A percentile compares a stretch with the other conserved stretches of the same genome.
phyloP scores from a whole-genome alignment of 164 flowering plant species.

The Santalum album region DNA sequence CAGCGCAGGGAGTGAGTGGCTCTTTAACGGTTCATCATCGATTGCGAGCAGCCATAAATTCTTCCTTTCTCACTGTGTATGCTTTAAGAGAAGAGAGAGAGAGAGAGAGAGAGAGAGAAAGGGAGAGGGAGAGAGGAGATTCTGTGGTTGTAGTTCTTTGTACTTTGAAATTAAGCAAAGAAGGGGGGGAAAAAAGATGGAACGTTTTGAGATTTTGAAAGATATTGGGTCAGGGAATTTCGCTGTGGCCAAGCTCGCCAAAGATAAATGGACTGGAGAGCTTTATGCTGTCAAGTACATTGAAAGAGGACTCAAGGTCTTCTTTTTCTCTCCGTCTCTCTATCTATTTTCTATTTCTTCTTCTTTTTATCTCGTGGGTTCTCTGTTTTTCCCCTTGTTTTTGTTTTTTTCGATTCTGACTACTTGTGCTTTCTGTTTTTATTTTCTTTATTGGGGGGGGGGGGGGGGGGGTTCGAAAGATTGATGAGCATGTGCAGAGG shows the following conservation, averaged over 20 bases:
- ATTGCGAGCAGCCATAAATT: too few relatives aligned
- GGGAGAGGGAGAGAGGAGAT: not conserved
- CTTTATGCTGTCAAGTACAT: constrained; percentile 62
- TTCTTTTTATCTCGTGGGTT: too few relatives aligned
- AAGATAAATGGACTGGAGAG: constrained; percentile 45
- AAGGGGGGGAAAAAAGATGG: not conserved
- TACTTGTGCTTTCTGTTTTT: too few relatives aligned
- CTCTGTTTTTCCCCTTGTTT: too few relatives aligned
- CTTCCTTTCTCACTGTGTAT: not conserved
- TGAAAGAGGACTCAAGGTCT: constrained; percentile 68
- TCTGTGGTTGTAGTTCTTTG: not conserved
- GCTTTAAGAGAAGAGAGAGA: not conserved
- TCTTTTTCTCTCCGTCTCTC: constrained; percentile 3
- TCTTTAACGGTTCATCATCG: not conserved
- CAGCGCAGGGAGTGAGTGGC: not conserved
- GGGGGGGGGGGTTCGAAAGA: constrained; percentile 24
- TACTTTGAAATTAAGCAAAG: not conserved
- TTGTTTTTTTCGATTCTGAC: too few relatives aligned
- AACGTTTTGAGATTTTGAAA: not conserved
- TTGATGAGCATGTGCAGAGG: constrained; percentile 79
- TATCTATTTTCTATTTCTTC: not conserved
- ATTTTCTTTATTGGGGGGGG: too few relatives aligned
- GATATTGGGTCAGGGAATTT: constrained; percentile 23
- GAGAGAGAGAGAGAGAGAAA: not conserved
- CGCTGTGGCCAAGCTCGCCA: constrained; percentile 65